A percentile compares a stretch with the other conserved stretches of the same genome.
These are phyloP conservation scores for Neoarthrinium moseri DNA, from an alignment of 2,329 filamentous ascomycete species.

Conservation along the genomic window DNA sequence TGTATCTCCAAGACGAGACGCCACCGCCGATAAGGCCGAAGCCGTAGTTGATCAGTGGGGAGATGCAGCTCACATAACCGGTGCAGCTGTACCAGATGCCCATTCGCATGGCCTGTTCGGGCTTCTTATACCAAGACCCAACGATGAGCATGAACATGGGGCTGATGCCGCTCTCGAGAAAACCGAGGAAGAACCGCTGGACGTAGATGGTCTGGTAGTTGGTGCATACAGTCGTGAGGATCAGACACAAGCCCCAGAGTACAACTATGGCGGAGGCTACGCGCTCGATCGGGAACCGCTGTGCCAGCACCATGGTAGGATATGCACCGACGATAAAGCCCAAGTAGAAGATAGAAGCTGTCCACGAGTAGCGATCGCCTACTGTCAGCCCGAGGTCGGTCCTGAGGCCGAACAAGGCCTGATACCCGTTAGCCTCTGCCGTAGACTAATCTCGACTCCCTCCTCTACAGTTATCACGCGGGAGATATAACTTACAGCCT, in stretches of 20 bases:
- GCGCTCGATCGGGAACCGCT: constrained; percentile 43
- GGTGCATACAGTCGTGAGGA: constrained; percentile 35
- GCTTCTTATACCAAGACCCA: constrained; percentile 38
- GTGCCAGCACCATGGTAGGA: constrained; percentile 38
- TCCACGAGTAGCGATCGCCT: constrained; percentile 42
- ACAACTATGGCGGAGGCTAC: constrained; percentile 36
- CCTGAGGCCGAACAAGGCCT: constrained; percentile 40
- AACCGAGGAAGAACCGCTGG: constrained; percentile 54
- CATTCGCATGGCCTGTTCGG: constrained; percentile 37
- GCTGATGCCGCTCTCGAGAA: constrained; percentile 54
- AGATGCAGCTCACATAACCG: constrained; percentile 42
- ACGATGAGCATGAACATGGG: constrained; percentile 57
- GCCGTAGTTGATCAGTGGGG: constrained; percentile 46
- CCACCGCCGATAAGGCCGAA: constrained; percentile 40
- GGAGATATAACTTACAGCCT: constrained; percentile 37
- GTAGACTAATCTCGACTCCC: too few relatives aligned
- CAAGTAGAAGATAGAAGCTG: constrained; percentile 46
- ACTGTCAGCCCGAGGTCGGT: constrained; percentile 36
- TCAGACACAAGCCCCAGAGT: constrained; percentile 36
- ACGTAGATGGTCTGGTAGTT: constrained; percentile 36
- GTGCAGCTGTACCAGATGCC: constrained; percentile 41
- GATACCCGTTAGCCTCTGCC: not conserved
- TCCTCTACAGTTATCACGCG: constrained; percentile 6
- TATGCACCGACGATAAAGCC: constrained; percentile 47
- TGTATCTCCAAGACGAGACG: constrained; percentile 37